Percentiles rank a stretch among this genome's conserved stretches.
Conservation (phyloP, 768 basidiomycete genomes). For the Termitomyces sp. region DNA sequence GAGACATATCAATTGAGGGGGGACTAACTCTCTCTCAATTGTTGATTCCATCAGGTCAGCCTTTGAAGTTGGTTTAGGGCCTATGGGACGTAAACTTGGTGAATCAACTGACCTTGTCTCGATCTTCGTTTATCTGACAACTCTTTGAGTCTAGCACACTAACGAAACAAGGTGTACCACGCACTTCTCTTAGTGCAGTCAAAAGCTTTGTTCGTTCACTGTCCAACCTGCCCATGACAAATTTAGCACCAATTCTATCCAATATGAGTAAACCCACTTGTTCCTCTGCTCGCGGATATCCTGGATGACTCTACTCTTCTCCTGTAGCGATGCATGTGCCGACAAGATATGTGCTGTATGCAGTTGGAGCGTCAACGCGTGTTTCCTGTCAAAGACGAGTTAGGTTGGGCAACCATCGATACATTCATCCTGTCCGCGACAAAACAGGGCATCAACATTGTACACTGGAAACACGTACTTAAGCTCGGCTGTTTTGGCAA, state of each 20-base stretch:
- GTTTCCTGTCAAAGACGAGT: conserved; percentile 53
- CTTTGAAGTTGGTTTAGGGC: conserved; percentile 22
- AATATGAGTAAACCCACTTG: conserved; percentile 45
- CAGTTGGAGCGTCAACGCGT: conserved; percentile 77
- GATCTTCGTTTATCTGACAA: conserved; percentile 71
- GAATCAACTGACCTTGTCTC: conserved; percentile 52
- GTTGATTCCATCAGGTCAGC: conserved; percentile 67
- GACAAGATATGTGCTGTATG: conserved; percentile 87
- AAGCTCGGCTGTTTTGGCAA: conserved; percentile 84
- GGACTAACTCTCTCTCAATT: conserved; percentile 63
- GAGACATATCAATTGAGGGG: background rate
- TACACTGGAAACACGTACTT: conserved; percentile 53
- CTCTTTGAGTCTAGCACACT: conserved; percentile 1
- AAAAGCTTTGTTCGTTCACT: conserved; percentile 71
- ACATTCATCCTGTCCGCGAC: background rate
- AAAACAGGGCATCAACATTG: background rate
- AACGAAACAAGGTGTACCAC: conserved; percentile 9
- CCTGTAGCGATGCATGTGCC: conserved; percentile 74
- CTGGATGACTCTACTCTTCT: conserved; percentile 75
- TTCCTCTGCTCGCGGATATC: conserved; percentile 84
- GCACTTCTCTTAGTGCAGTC: conserved; percentile 65
- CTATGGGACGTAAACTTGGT: background rate
- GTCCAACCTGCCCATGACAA: conserved; percentile 49
- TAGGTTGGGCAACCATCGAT: background rate
- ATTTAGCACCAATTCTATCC: background rate